phyloP scores from a whole-genome alignment of 108 stramenopile species.

The Skeletonema menzelii region DNA sequence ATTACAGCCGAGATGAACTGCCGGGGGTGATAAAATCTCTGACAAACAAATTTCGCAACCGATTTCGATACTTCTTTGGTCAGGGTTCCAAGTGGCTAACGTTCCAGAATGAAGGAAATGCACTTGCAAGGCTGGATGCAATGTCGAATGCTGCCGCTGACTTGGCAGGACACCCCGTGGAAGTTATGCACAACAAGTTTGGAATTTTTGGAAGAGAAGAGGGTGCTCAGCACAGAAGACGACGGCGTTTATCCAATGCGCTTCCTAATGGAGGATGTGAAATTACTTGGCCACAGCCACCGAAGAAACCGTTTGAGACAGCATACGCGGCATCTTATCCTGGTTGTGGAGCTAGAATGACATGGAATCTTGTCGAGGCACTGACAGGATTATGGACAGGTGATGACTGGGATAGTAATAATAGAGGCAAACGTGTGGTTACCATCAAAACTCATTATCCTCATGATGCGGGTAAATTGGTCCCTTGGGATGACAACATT shows the following conservation, averaged over 20 bases:
- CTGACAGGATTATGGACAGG: conserved; percentile 39
- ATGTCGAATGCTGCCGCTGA: conserved; percentile 9
- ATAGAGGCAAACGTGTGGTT: conserved; percentile 22
- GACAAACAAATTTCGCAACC: conserved; percentile 21
- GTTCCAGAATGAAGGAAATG: conserved; percentile 4
- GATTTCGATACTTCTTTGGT: conserved; percentile 31
- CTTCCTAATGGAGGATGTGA: conserved; percentile 29
- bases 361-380: conserved; percentile 34
- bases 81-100: conserved; percentile 10
- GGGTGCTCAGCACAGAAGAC: not conserved
- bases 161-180: conserved; percentile 13
- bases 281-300: conserved; percentile 23
- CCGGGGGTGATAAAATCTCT: conserved; percentile 13
- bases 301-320: conserved; percentile 3
- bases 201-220: conserved; percentile 11
- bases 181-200: conserved; percentile 18
- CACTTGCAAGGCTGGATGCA: conserved; percentile 17
- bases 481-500: conserved; percentile 34
- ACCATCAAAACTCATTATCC: conserved; percentile 36
- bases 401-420: conserved; percentile 35
- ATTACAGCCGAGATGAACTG: conserved; percentile 24
- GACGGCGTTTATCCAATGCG: conserved; percentile 21
- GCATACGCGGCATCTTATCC: conserved; percentile 30
- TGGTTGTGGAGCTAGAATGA: conserved; percentile 30
- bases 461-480: conserved; percentile 33